Evolutionary conservation across 1,284 basidiomycete species (phyloP), one percentile per base, ranked within the genome.

Genomic region (Tremellales sp.): DNA sequence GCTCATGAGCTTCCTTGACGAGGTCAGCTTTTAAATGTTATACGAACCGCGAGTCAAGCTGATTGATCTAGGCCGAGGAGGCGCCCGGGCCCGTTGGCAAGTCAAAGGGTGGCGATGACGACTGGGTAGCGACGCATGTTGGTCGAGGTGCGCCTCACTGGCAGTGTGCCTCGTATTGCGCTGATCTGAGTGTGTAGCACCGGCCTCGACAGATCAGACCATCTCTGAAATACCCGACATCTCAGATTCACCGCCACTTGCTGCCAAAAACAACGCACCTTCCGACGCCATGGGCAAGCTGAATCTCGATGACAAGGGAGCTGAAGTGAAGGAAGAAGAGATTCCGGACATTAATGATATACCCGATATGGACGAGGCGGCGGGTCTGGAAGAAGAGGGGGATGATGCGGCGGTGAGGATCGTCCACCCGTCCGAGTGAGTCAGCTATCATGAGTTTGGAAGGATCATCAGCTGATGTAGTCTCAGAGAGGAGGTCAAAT

Each of bases 321-420:
- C 49, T 21, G 59, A 54, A 31, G 45, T 75, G 22, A 65, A 72
- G 36, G 77, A 68, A 12, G 80, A 82, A 57, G 84, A 81, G 24
- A 77, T 78, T 23, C 85, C 86, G 31, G 85, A 94, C 76, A 78
- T 92, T 56, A 90, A 94, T 68, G 90, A 94, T 68, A 90, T 89
- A 44, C 88, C 89, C 3, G 89, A 91, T 75, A 90, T 91, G 86
- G 89, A 89, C 65, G 75, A 76, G 44, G 73, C 67, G 7, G 86
- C 85, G 22, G 84, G 82, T 33, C 73, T 91, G 37, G 84, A 86
- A 58, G 89, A 78, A 46, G 77, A 77, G 45, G 83, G 84, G 17
- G 87, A 86, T 54, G 90, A 91, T 58, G 83, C 83, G 19, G 80
- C 75, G 10, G 68, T 64, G 4, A 56, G 58, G 49, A 64, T 64